These are phyloP conservation scores for Canna indica DNA, from an alignment of 176 grass and related monocot genomes.

Conservation along the genomic window DNA sequence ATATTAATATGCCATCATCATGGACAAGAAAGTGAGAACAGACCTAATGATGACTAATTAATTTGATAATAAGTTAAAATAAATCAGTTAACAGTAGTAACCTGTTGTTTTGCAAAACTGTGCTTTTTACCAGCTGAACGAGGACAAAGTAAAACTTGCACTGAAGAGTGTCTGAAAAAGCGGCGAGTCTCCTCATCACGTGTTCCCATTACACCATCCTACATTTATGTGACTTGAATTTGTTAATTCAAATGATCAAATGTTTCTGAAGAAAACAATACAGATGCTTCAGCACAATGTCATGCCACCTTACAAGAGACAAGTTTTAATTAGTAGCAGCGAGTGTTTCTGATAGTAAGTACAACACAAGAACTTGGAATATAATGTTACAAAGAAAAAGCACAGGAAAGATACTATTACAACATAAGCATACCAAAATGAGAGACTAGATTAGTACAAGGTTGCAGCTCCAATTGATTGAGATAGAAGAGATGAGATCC, in stretches of 20 bases:
- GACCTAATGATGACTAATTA: background rate
- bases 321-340: background rate
- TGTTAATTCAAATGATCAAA: background rate
- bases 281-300: background rate
- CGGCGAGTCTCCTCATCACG: conserved; percentile 55
- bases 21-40: background rate
- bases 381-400: background rate
- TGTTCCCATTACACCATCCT: conserved; percentile 72
- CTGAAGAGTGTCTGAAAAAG: conserved; percentile 89
- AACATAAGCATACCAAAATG: background rate
- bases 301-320: background rate
- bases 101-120: conserved; percentile 84
- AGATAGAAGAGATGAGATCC: background rate
- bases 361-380: background rate
- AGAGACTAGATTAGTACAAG: background rate
- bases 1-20: background rate
- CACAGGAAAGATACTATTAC: background rate
- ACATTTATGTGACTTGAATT: conserved; percentile 6
- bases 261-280: background rate
- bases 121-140: conserved; percentile 74
- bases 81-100: conserved; percentile 11
- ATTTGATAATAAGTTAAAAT: background rate
- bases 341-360: background rate
- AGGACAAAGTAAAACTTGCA: conserved; percentile 71
- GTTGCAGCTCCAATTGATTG: background rate